phyloP scores from a whole-genome alignment of 2,329 filamentous ascomycete species.

The Fusarium armeniacum region DNA sequence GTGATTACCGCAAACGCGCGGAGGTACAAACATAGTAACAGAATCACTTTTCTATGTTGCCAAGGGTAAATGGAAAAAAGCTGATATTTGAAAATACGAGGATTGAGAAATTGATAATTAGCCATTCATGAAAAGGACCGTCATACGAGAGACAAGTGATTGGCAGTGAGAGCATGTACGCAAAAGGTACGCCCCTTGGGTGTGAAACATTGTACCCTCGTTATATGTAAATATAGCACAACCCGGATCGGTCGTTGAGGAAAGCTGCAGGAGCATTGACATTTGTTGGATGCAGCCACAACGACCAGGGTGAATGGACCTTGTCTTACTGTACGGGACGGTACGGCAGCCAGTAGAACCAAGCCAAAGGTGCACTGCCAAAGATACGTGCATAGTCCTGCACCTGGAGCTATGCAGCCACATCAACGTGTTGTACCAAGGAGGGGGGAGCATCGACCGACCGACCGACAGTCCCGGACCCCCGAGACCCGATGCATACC shows the following conservation, averaged over 20 bases:
- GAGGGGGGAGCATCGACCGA: conserved; percentile 17
- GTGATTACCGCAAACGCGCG: conserved; percentile 9
- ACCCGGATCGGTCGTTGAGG: background rate
- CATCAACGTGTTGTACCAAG: conserved; percentile 8
- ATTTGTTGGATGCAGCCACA: conserved; percentile 24
- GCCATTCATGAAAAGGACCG: conserved; percentile 1
- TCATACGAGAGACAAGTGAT: conserved; percentile 40
- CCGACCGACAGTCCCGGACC: conserved; percentile 19
- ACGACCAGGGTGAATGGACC: background rate
- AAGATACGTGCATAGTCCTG: conserved; percentile 13
- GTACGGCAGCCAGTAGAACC: conserved; percentile 3
- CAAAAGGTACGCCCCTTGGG: conserved; percentile 8
- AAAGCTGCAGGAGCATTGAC: conserved; percentile 3
- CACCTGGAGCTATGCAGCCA: conserved; percentile 27
- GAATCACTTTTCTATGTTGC: background rate
- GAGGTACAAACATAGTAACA: conserved; percentile 13
- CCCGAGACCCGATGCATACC: conserved; percentile 26
- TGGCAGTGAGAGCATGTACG: conserved; percentile 32
- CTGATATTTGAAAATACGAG: conserved; percentile 28
- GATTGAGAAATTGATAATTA: background rate
- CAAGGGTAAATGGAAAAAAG: background rate
- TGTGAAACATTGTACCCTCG: conserved; percentile 19
- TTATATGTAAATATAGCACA: conserved; percentile 29
- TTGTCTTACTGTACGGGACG: background rate
- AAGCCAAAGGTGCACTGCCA: conserved; percentile 12